Base-by-base conservation (phyloP, 495 filamentous ascomycete species). In the Xylaria acuta region DNA sequence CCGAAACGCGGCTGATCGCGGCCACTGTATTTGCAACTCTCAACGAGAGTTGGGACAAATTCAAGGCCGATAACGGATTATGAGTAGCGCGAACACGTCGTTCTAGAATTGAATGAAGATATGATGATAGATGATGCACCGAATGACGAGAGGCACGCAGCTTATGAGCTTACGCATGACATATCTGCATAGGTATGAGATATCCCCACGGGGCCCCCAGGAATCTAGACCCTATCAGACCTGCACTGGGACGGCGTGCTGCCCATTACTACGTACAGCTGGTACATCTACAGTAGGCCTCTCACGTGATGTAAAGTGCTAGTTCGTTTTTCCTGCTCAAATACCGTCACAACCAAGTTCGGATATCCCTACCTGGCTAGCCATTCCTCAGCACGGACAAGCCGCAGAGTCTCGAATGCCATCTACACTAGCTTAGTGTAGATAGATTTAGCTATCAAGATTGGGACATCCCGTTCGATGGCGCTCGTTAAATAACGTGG, bases 21-120 rank as follows among this genome's bases (percentile, higher is more conserved):
- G 93, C 89, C 9, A 90, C 91, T 7, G 96, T 99, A 22, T 99
- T 99, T 76, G 92, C 91, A 73, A 92, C 94, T 20, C 84, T 99
- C 79, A 99, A 99, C 78, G 97, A 98, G 82, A 94, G 94, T 8
- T 99, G 96, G 96, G 96, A 99, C 79, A 97, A 94, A 81, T 99
- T 99, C 84, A 96, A 95, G 82, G 85, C 85, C 70, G 95, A 99
- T 77, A 98, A 98, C 81, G 88, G 88, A 5, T 82, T 95, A 69
- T 95, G 85, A 79, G 45, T 56, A 49, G 30, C 22, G 34, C 45
- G 34, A 16, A 59, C 36, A 64, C 25, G 30, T 36, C 30, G 60
- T 59, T 72, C 73, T 67, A 77, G 64, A 72, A 66, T 74, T 72
- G 70, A 79, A 72, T 51, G 27, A 69, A 69, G 63, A 72, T 60